Base-by-base conservation (phyloP, 768 basidiomycete genomes). In the Neoboletus brunneissimus region DNA sequence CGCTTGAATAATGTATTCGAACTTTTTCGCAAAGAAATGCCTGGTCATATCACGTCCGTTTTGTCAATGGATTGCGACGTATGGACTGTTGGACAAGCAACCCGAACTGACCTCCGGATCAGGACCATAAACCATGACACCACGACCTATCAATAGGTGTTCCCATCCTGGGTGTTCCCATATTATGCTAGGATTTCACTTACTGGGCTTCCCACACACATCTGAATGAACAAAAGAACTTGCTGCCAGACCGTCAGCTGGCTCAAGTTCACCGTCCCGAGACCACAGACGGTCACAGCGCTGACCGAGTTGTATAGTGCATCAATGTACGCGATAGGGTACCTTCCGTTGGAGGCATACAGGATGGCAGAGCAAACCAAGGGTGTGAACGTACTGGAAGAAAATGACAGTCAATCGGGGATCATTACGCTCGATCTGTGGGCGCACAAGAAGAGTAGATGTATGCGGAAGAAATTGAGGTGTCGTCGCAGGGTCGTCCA, bases 41-140 rank as follows among this genome's bases (percentile, higher is more conserved):
- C 88, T 89, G 65, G 18, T 42, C 34, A 34, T n/a, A 31, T 10
- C 31, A 15, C 18, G 5, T 52, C 5, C 49, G 5, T 50, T 50
- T 15, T 16, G 13, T 52, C 43, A 32, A 32, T 32, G 7, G 2
- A 32, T 32, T 15, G 6, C 12, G 15, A n/a, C 9, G 20, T 29
- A 23, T 18, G 18, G 13, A 27, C 12, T 13, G 12, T 18, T 18
- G 29, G 15, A 44, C 27, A 16, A 31, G 20, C 12, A 34, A 25
- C 7, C 15, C 23, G n/a, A 16, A 47, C 65, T 13, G 27, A 89
- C 88, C 83, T 85, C 55, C 93, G 80, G 56, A 87, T 80, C 55
- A 85, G 81, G 27, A 96, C 91, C 71, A 91, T 89, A 55, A 91
- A 76, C 87, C 91, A 91, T 0, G 91, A 91, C 8, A 94, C 82